Evolutionary conservation across 495 filamentous ascomycete genomes (phyloP), one percentile per base, ranked within the genome.

Genomic region (Margaritispora aquatica): DNA sequence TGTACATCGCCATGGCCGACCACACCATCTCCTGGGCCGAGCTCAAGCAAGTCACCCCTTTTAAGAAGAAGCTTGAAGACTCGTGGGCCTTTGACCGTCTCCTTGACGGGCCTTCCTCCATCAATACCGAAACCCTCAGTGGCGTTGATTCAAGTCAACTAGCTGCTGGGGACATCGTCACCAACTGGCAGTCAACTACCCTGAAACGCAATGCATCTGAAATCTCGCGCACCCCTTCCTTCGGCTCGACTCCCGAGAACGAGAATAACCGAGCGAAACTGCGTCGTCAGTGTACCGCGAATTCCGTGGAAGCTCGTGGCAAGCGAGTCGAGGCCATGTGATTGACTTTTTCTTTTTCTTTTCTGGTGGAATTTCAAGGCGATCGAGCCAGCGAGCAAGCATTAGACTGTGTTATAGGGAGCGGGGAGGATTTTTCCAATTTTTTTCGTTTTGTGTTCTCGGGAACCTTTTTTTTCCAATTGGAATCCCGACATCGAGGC

Each of bases 1-100:
- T 83, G 21, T 83, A 83, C 57, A 80, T 83, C 50, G 78, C 78
- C 58, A 78, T 81, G 77, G 66, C 70, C 5, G 58, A 69, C 1
- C 70, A 81, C 58, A 77, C 75, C 17, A 68, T 83, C 38, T 75
- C 74, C 17, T 78, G 75, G 75, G 66, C 70, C 22, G 73, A 71
- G 31, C 63, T 78, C 36, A 70, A 69, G 53, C 67, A 73, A 20
- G 68, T 77, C 13, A 70, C 72, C 1, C 73, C 77, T 7, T 79
- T 73, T 58, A 72, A 76, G 29, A 71, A 75, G 13, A 77, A 75
- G 5, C 71, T 83, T 2, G 80, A 83, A 57, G 73, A 66, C 10
- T 69, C 73, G 41, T 83, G 80, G 80, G 68, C 62, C 0, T 75
- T 76, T 55, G 80, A 83, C 58, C 60, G 64, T 9, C 61, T 75